These are phyloP conservation scores for Cystobasidium ongulense DNA, from an alignment of 768 basidiomycete genomes.

Conservation along the genomic window DNA sequence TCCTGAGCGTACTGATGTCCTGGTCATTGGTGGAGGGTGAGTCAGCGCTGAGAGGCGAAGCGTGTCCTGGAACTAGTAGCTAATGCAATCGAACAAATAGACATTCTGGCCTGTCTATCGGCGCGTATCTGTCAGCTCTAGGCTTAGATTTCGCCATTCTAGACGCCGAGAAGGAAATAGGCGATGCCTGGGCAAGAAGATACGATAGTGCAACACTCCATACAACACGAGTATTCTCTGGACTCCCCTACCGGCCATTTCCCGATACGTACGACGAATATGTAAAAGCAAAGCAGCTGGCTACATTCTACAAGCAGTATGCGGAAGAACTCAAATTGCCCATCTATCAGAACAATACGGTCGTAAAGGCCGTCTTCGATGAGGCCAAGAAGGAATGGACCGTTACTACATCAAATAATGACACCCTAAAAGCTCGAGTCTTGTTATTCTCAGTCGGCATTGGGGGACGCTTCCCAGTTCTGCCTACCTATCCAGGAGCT, in stretches of 20 bases:
- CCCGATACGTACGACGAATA: background rate
- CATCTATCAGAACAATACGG: background rate
- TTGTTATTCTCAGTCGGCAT: slow-evolving; percentile 11
- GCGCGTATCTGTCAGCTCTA: slow-evolving; percentile 11
- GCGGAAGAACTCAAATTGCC: slow-evolving; percentile 3
- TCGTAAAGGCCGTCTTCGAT: slow-evolving; percentile 1
- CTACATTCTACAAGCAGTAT: background rate
- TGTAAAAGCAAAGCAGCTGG: slow-evolving; percentile 5
- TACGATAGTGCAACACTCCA: slow-evolving; percentile 26
- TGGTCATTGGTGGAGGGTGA: slow-evolving; percentile 19
- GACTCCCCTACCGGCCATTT: slow-evolving; percentile 15
- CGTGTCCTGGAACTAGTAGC: background rate
- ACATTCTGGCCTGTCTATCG: slow-evolving; percentile 4
- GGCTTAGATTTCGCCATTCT: slow-evolving; percentile 2
- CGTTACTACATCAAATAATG: background rate
- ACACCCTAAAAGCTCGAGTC: background rate
- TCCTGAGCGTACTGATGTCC: slow-evolving; percentile 4
- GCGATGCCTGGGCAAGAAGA: slow-evolving; percentile 12
- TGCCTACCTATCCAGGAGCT: background rate
- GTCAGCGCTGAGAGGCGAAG: background rate
- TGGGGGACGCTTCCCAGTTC: slow-evolving; percentile 5
- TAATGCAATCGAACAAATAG: background rate
- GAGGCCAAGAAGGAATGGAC: background rate
- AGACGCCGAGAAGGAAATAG: background rate
- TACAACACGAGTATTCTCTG: slow-evolving; percentile 17